phyloP scores from a whole-genome alignment of 768 basidiomycete species.

The Cyclocybe cylindracea region DNA sequence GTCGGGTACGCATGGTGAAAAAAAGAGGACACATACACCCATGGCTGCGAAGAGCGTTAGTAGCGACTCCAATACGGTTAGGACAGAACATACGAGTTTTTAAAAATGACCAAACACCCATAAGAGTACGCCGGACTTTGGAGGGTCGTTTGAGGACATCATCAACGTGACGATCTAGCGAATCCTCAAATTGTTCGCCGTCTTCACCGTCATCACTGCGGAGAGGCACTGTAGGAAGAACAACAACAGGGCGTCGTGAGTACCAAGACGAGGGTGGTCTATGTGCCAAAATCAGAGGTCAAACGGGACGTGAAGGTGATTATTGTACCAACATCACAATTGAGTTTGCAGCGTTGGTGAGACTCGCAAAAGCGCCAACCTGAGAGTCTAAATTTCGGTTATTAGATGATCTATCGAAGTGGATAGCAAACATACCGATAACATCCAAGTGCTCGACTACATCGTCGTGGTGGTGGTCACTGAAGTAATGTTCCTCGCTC shows the following conservation, averaged over 20 bases:
- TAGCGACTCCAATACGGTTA: neutral
- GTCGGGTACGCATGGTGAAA: neutral
- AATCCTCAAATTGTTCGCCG: constrained; percentile 37
- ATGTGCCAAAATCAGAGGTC: constrained; percentile 1
- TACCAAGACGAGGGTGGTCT: constrained; percentile 74
- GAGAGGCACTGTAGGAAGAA: constrained; percentile 47
- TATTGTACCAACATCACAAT: constrained; percentile 58
- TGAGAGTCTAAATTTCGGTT: constrained; percentile 55
- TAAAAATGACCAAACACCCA: constrained; percentile 80
- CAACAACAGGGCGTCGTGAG: constrained; percentile 67
- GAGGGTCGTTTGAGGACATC: constrained; percentile 68
- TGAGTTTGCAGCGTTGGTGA: constrained; percentile 80
- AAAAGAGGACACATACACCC: constrained; percentile 48
- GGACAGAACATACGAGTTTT: constrained; percentile 66
- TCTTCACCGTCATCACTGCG: constrained; percentile 27
- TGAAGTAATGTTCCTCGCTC: constrained; percentile 7
- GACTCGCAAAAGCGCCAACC: constrained; percentile 69
- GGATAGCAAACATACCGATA: constrained; percentile 49
- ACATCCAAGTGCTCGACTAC: constrained; percentile 84
- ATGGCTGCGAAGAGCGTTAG: constrained; percentile 44
- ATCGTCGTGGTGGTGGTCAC: constrained; percentile 66
- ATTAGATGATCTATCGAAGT: neutral
- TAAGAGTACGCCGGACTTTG: constrained; percentile 56
- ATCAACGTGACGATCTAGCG: constrained; percentile 76
- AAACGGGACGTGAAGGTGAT: neutral